phyloP scores from a whole-genome alignment of 768 basidiomycete genomes.

The Porpolomopsis calyptriformis region DNA sequence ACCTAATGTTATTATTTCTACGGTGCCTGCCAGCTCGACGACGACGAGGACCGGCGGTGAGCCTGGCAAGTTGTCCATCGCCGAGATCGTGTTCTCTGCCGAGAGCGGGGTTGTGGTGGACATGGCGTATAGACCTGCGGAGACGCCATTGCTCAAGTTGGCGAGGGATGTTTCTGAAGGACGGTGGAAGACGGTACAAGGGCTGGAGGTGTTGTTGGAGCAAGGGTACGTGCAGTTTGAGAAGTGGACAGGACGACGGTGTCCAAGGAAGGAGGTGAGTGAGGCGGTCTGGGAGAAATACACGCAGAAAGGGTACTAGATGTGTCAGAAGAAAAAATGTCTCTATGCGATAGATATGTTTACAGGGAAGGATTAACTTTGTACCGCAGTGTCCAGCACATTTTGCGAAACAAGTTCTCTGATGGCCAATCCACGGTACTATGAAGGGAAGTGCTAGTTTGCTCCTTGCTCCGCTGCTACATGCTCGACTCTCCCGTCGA shows the following conservation, averaged over 20 bases:
- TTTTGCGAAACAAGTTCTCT: no score
- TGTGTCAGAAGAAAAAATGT: constrained; percentile 1
- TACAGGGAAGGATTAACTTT: no score
- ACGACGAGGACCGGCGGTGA: constrained; percentile 20
- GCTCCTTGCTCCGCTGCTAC: constrained; percentile 7
- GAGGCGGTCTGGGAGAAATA: constrained; percentile 31
- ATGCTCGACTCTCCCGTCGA: constrained; percentile 37
- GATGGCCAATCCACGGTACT: no score
- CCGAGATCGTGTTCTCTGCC: constrained; percentile 43
- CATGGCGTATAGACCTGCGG: constrained; percentile 86
- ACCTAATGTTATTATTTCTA: constrained; percentile 76
- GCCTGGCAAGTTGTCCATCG: constrained; percentile 36
- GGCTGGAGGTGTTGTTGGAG: constrained; percentile 77
- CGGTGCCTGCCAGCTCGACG: constrained; percentile 69
- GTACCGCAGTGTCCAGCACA: no score
- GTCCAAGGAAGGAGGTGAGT: constrained; percentile 39
- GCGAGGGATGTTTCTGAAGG: constrained; percentile 37
- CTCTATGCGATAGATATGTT: no score
- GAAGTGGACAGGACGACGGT: constrained; percentile 64
- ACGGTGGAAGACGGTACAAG: constrained; percentile 65
- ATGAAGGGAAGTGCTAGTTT: no score
- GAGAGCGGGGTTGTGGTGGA: constrained; percentile 57
- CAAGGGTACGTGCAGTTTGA: constrained; percentile 84
- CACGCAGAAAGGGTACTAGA: background rate
- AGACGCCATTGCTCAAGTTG: constrained; percentile 68